phyloP scores from a whole-genome alignment of 139 green algal species.

The Tetradesmus lagerheimii region DNA sequence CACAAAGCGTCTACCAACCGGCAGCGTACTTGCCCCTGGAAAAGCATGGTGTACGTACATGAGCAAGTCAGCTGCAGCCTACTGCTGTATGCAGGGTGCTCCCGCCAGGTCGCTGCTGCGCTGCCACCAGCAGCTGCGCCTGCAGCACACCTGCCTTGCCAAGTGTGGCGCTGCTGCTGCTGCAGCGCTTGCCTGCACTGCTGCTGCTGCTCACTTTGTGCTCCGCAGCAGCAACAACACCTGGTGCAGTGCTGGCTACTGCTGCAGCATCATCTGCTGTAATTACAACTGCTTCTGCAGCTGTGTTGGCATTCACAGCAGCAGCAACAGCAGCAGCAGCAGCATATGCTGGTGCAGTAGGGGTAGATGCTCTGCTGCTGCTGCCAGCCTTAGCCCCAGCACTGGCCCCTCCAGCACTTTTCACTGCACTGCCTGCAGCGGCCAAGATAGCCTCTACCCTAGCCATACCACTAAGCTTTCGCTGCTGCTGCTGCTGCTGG shows the following conservation, averaged over 20 bases:
- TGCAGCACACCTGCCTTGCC: background rate
- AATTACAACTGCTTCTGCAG: background rate
- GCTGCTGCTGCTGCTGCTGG: background rate
- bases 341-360: background rate
- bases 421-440: background rate
- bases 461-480: background rate
- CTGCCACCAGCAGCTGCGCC: background rate
- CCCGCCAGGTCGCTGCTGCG: background rate
- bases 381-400: background rate
- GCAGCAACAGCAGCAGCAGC: background rate
- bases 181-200: background rate
- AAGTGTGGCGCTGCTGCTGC: background rate
- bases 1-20: no score
- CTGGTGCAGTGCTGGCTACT: background rate
- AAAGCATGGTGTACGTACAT: no score
- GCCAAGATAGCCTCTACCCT: background rate
- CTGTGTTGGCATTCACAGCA: background rate
- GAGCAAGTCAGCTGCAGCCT: background rate
- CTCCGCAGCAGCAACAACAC: background rate
- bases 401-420: background rate
- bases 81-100: background rate
- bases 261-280: background rate
- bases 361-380: background rate
- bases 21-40: no score
- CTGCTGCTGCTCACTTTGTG: background rate